phyloP scores from a whole-genome alignment of 2,329 filamentous ascomycete species.

The Clarireedia sp. region DNA sequence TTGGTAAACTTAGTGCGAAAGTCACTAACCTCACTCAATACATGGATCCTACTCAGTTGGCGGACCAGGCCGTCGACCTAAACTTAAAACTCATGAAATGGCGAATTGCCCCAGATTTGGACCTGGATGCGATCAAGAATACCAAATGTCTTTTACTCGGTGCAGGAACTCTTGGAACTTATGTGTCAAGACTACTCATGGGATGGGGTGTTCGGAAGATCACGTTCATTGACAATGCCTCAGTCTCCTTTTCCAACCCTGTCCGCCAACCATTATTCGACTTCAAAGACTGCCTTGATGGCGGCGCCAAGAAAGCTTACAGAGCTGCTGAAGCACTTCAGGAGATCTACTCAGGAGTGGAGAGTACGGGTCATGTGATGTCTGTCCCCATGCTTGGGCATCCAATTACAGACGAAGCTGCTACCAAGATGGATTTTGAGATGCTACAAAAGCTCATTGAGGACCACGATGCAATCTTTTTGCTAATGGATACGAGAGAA shows the following conservation, averaged over 20 bases:
- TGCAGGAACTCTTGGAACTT: constrained; percentile 86
- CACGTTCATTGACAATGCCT: constrained; percentile 90
- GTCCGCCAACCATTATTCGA: constrained; percentile 89
- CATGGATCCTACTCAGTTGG: constrained; percentile 81
- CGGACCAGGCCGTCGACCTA: constrained; percentile 89
- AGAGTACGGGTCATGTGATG: constrained; percentile 70
- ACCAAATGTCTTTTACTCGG: constrained; percentile 87
- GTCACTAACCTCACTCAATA: constrained; percentile 81
- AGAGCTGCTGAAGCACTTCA: constrained; percentile 72
- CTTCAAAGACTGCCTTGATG: constrained; percentile 80
- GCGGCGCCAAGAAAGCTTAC: constrained; percentile 75
- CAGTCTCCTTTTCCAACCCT: constrained; percentile 92
- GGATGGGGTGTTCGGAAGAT: constrained; percentile 95
- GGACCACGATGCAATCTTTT: constrained; percentile 83
- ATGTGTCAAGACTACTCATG: constrained; percentile 85
- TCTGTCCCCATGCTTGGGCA: constrained; percentile 95
- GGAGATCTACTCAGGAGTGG: constrained; percentile 85
- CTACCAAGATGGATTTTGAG: constrained; percentile 66
- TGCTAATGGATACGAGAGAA: constrained; percentile 96
- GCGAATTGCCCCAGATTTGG: constrained; percentile 81
- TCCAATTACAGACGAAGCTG: constrained; percentile 65
- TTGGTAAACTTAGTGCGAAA: constrained; percentile 69
- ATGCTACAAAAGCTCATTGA: constrained; percentile 67
- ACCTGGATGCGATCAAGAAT: constrained; percentile 81
- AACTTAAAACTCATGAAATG: constrained; percentile 99